Percentiles rank a stretch among this genome's conserved stretches.
phyloP scores from a whole-genome alignment of 305 asterid genomes.

The Rubia tinctorum region DNA sequence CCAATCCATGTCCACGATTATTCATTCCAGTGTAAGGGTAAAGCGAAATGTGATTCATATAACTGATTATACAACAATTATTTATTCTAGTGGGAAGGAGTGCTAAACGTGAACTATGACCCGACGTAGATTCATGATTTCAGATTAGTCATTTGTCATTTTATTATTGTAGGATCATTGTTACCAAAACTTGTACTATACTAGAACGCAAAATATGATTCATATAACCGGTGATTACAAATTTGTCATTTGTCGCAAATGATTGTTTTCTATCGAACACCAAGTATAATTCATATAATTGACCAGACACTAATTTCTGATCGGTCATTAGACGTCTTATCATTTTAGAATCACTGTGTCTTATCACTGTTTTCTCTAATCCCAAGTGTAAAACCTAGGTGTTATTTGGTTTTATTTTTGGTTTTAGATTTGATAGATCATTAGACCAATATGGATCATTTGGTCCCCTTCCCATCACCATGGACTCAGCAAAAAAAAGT shows the following conservation, averaged over 20 bases:
- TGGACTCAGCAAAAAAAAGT: slow-evolving; percentile 28
- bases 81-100: too few relatives aligned
- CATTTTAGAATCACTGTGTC: background rate
- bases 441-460: slow-evolving; percentile 20
- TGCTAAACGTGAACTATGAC: too few relatives aligned
- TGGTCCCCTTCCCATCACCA: slow-evolving; percentile 59
- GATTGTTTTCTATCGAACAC: too few relatives aligned
- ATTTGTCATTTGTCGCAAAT: too few relatives aligned
- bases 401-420: background rate
- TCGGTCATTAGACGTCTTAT: background rate
- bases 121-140: too few relatives aligned
- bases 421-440: background rate
- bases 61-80: background rate
- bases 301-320: background rate
- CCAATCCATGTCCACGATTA: background rate
- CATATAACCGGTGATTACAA: too few relatives aligned
- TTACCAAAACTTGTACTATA: too few relatives aligned
- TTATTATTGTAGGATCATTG: too few relatives aligned
- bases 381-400: background rate
- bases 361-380: background rate
- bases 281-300: too few relatives aligned
- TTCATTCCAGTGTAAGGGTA: background rate
- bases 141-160: too few relatives aligned
- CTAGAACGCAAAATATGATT: too few relatives aligned
- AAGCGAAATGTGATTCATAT: background rate